A percentile compares a stretch with the other conserved stretches of the same genome.
Evolutionary conservation across 257 asterid species (phyloP).

Genomic region (Datura wrightii): DNA sequence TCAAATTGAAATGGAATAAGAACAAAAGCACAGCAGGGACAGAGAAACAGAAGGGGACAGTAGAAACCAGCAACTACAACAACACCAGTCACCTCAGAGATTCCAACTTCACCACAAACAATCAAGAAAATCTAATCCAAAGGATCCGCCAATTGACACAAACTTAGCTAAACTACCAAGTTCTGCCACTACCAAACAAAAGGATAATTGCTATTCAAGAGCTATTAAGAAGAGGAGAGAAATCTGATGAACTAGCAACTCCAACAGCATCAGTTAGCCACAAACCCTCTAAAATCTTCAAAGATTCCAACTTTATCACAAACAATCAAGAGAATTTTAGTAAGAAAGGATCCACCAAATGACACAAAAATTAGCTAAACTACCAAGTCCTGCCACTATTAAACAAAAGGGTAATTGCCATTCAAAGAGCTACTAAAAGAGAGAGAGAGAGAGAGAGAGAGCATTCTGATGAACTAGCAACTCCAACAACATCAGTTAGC

Average conservation of each 20-base stretch:
- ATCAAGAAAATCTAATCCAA: not conserved
- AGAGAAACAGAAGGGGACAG: not conserved
- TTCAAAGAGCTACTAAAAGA: not conserved
- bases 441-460: not conserved
- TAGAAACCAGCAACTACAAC: slow-evolving; percentile 3
- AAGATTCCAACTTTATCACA: slow-evolving; percentile 26
- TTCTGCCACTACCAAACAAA: not conserved
- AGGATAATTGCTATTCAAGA: not conserved
- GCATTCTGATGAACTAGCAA: not conserved
- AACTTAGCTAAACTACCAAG: not conserved
- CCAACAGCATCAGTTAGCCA: not conserved
- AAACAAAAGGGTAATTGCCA: not conserved
- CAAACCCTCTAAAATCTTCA: not conserved
- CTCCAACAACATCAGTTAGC: not conserved
- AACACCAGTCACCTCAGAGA: not conserved
- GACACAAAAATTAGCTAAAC: not conserved
- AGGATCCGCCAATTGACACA: not conserved
- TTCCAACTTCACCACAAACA: slow-evolving; percentile 17
- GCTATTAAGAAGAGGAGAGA: not conserved
- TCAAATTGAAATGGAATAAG: not conserved
- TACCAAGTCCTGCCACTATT: not conserved
- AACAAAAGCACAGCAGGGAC: not conserved
- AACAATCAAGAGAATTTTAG: not conserved
- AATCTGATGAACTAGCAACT: not conserved
- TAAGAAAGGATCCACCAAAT: not conserved